Conservation (phyloP, 2,329 filamentous ascomycete genomes). For the Xylogone sp. region DNA sequence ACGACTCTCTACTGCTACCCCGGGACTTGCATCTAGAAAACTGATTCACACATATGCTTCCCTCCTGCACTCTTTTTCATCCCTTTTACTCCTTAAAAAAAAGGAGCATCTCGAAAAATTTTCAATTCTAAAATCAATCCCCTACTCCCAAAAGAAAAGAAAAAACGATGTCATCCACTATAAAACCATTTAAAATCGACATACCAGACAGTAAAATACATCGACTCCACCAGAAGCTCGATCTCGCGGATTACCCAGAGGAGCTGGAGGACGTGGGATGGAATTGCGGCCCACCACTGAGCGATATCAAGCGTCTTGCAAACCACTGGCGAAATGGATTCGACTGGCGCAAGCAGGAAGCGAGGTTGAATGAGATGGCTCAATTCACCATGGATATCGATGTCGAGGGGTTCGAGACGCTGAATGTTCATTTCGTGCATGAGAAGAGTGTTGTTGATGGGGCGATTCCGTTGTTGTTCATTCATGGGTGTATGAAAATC, state of each 20-base stretch:
- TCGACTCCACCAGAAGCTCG: conserved; percentile 29
- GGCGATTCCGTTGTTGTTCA: conserved; percentile 63
- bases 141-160: too few species aligned
- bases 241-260: conserved; percentile 25
- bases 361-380: conserved; percentile 53
- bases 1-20: too few species aligned
- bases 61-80: too few species aligned
- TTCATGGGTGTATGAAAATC: conserved; percentile 48
- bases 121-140: too few species aligned
- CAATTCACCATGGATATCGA: conserved; percentile 51
- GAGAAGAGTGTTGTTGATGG: conserved; percentile 44
- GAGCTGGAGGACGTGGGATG: conserved; percentile 19
- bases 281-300: conserved; percentile 4
- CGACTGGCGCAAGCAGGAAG: conserved; percentile 59
- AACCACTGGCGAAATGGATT: conserved; percentile 43
- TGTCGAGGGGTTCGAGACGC: conserved; percentile 51
- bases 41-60: too few species aligned
- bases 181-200: conserved; percentile 32
- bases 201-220: conserved; percentile 29
- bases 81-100: too few species aligned
- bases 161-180: conserved; percentile 9
- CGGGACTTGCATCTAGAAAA: too few species aligned
- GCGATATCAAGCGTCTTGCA: conserved; percentile 26
- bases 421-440: conserved; percentile 64
- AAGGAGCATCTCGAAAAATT: too few species aligned